Evolutionary conservation across 106 monocot genomes (phyloP), one percentile per base, ranked within the genome.

Genomic region (Apostasia shenzhenica): DNA sequence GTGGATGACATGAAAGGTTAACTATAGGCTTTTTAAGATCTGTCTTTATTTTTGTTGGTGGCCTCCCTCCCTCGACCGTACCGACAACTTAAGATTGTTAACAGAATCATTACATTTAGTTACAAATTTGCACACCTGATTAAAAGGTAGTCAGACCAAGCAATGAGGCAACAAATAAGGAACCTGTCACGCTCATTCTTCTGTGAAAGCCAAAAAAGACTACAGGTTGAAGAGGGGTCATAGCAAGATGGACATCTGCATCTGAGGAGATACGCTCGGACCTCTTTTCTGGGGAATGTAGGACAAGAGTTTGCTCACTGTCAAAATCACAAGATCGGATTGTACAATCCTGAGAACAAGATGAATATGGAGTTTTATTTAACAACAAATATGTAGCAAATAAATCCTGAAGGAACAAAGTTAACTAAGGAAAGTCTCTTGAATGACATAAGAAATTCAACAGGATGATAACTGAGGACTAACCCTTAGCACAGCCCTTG

Each of bases 181-280:
- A 51, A 95, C 95, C 95, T 91, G 95, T 92, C 44, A 95, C 95
- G 73, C 95, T 95, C 95, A 95, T 95, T 67, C 95, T 67, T 71
- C 66, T 95, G 70, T 88, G 88, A 71, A 95, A 95, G 45, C 91
- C 91, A 71, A 91, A 95, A 73, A 95, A 95, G 6, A 89, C 95
- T 70, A 91, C 83, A 76, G 95, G 92, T 71, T 92, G 86, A 42
- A 95, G 86, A 48, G 92, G 89, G 14, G 95, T 95, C 74, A 95
- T 45, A 59, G 91, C 95, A 78, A 95, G 78, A 78, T 95, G 91
- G 10, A 95, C 95, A 72, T 95, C 95, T 4, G 81, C 70, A 44
- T 95, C 95, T 12, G 82, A 73, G 67, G 88, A 86, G 41, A 92
- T 75, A 51, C 67, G 84, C 53, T 95, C 95, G 46, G 82, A 77